Percentiles rank a stretch among this genome's conserved stretches.
Conservation (phyloP, 768 basidiomycete genomes). For the Kwoniella pini region DNA sequence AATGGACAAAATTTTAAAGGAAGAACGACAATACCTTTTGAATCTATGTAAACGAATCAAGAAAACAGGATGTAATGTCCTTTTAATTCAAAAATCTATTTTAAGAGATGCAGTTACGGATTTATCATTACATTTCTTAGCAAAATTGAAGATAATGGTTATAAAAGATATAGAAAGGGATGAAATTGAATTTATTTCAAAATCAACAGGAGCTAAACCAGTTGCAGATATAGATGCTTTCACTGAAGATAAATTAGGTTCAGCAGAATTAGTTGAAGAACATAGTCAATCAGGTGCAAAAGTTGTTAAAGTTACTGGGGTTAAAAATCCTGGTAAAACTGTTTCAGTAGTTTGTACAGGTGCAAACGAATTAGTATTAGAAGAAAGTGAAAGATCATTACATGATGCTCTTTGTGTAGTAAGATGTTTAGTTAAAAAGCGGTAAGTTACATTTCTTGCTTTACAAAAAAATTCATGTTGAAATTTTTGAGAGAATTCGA, state of each 20-base stretch:
- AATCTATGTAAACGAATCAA: constrained; percentile 99
- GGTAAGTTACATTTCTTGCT: too few relatives aligned
- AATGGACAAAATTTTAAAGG: constrained; percentile 99
- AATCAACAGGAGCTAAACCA: constrained; percentile 92
- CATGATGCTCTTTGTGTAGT: constrained; percentile 99
- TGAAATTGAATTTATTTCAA: constrained; percentile 95
- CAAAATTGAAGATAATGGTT: constrained; percentile 91
- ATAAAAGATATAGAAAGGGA: constrained; percentile 98
- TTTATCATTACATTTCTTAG: constrained; percentile 93
- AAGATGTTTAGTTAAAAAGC: constrained; percentile 95
- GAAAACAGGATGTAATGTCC: constrained; percentile 98
- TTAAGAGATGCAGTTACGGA: constrained; percentile 99
- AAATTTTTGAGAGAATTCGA: too few relatives aligned
- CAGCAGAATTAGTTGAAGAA: constrained; percentile 94
- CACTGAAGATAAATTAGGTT: constrained; percentile 95
- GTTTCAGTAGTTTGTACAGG: constrained; percentile 96
- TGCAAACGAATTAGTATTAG: constrained; percentile 84
- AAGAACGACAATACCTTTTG: constrained; percentile 94
- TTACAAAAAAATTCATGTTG: not conserved
- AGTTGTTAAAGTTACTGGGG: constrained; percentile 90
- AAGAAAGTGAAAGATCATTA: constrained; percentile 94
- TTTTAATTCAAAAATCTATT: constrained; percentile 98
- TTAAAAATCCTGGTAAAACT: constrained; percentile 91
- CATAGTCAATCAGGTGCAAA: constrained; percentile 72
- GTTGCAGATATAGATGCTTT: constrained; percentile 97